Conservation (phyloP, 345 rosid genomes). For the Camelina neglecta region DNA sequence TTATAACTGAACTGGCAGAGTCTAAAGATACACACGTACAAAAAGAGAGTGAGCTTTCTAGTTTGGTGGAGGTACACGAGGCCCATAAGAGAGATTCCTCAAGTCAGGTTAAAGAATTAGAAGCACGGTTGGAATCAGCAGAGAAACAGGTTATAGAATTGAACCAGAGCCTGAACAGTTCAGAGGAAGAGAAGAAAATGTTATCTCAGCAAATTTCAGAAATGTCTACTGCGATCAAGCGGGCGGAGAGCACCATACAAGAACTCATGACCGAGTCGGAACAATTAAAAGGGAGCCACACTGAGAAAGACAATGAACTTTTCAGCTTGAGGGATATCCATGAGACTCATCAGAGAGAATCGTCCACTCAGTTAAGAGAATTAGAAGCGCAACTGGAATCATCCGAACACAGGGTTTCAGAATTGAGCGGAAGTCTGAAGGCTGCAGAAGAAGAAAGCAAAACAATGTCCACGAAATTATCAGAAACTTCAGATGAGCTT, state of each 20-base stretch:
- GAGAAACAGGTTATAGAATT: conserved; percentile 57
- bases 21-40: conserved; percentile 51
- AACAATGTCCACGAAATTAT: conserved; percentile 56
- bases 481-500: conserved; percentile 61
- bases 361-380: conserved; percentile 47
- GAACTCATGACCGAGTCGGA: conserved; percentile 53
- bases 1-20: conserved; percentile 51
- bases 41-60: conserved; percentile 63
- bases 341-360: conserved; percentile 58
- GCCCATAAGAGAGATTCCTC: conserved; percentile 56
- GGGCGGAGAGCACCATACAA: conserved; percentile 52
- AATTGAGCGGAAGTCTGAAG: conserved; percentile 55
- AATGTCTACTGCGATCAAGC: conserved; percentile 57
- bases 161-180: conserved; percentile 48
- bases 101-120: conserved; percentile 41
- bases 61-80: conserved; percentile 59
- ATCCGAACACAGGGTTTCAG: conserved; percentile 55
- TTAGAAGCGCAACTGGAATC: conserved; percentile 52
- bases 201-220: conserved; percentile 57
- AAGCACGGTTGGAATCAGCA: conserved; percentile 53
- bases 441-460: conserved; percentile 60
- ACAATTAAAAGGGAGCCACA: conserved; percentile 60
- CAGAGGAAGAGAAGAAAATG: conserved; percentile 61
- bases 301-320: conserved; percentile 66
- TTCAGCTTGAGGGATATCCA: conserved; percentile 54